Percentiles rank a stretch among this genome's conserved stretches.
Conservation (phyloP, 805 yeast species). For the Yarrowia sp. region DNA sequence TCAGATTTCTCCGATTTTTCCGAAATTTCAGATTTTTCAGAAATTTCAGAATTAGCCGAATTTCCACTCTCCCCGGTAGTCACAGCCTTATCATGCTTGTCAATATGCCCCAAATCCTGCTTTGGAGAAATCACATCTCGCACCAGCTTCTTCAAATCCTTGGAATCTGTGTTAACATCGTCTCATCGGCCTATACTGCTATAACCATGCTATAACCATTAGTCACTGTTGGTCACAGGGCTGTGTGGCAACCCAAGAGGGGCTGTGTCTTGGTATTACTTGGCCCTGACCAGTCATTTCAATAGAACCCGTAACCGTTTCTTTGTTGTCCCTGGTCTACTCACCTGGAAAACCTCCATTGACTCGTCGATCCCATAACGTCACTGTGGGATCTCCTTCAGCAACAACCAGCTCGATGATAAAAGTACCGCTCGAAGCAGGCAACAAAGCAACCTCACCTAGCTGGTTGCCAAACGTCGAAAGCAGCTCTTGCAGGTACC, state of each 20-base stretch:
- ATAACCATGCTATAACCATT: not conserved
- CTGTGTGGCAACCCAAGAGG: not conserved
- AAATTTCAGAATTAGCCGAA: too few relatives aligned
- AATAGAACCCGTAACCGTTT: too few relatives aligned
- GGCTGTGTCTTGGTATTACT: too few relatives aligned
- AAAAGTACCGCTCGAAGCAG: slow-evolving; percentile 54
- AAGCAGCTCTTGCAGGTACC: slow-evolving; percentile 84
- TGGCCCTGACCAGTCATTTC: slow-evolving; percentile 38
- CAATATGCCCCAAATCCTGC: slow-evolving; percentile 63
- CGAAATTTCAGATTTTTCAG: too few relatives aligned
- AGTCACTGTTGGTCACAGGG: not conserved
- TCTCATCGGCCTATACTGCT: too few relatives aligned
- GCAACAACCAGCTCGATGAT: slow-evolving; percentile 50
- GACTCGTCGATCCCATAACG: slow-evolving; percentile 58
- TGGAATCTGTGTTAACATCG: slow-evolving; percentile 51
- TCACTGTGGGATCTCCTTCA: slow-evolving; percentile 34
- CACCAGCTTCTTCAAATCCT: slow-evolving; percentile 66
- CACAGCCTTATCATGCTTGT: slow-evolving; percentile 36
- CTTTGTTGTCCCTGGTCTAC: not conserved
- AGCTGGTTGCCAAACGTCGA: slow-evolving; percentile 67
- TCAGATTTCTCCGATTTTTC: too few relatives aligned
- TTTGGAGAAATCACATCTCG: slow-evolving; percentile 59
- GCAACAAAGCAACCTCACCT: slow-evolving; percentile 56
- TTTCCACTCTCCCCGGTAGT: too few relatives aligned
- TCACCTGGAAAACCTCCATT: slow-evolving; percentile 64